Conservation (phyloP, 2,329 filamentous ascomycete genomes). For the Tricladium varicosporioides region DNA sequence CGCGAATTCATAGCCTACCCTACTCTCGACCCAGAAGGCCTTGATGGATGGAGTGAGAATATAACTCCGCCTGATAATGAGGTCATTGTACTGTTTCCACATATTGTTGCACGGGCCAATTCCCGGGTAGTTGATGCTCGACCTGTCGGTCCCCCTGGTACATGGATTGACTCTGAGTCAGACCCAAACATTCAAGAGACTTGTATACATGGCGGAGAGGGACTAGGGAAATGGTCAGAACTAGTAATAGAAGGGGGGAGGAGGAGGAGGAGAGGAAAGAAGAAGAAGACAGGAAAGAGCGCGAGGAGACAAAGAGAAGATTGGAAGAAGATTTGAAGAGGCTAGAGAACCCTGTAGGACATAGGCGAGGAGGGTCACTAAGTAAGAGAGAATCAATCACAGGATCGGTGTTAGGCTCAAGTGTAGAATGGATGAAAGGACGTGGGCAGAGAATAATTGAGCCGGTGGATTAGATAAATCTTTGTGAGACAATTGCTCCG, state of each 20-base stretch:
- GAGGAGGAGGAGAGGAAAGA: conserved; percentile 10
- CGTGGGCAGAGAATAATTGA: not conserved
- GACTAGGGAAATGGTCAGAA: conserved; percentile 15
- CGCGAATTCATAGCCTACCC: conserved; percentile 8
- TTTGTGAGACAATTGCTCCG: not conserved
- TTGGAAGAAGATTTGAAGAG: conserved; percentile 1
- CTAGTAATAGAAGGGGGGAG: conserved; percentile 14
- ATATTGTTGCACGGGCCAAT: conserved; percentile 3
- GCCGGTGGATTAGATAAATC: not conserved
- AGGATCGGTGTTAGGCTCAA: not conserved
- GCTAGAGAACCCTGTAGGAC: not conserved
- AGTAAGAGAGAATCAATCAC: not conserved
- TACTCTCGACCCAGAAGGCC: conserved; percentile 9
- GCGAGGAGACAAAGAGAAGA: not conserved
- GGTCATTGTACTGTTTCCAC: conserved; percentile 15
- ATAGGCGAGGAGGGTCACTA: not conserved
- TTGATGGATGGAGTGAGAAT: conserved; percentile 14
- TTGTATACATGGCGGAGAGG: conserved; percentile 14
- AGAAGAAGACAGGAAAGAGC: not conserved
- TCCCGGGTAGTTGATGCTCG: not conserved
- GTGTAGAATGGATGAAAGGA: not conserved
- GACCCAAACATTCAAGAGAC: conserved; percentile 7
- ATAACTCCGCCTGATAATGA: conserved; percentile 9
- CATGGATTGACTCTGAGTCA: conserved; percentile 4
- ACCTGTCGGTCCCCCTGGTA: conserved; percentile 6